Evolutionary conservation across 345 rosid genomes (phyloP), one percentile per base, ranked within the genome.

Genomic region (Aquilaria malaccensis): DNA sequence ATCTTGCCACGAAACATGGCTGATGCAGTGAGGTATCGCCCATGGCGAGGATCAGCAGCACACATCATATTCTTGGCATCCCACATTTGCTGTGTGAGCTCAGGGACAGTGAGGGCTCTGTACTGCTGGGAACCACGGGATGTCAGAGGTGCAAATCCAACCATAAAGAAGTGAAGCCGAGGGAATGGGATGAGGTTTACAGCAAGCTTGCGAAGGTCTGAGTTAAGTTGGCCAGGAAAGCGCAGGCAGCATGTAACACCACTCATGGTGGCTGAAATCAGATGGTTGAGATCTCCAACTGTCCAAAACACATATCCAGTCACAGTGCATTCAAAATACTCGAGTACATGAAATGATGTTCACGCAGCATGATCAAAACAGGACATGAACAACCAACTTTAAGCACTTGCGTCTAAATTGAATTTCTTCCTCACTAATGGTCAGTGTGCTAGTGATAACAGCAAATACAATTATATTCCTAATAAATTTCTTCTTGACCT

Each of bases 1-100:
- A 87, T 87, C 70, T 87, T 87, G 15, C 95, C 95, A 7, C 88
- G 95, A 80, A 87, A 87, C 83, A 86, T 70, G 14, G 92, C 92
- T 3, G 92, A 86, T 55, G 92, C 92, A 2, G 92, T 86, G 15
- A 83, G 77, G 76, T 83, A 86, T 33, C 89, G 64, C 1, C 92
- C 94, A 22, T 86, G 89, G 10, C 89, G 85, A 29, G 89, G 92
- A 70, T 83, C 89, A 32, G 89, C 89, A 1, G 89, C 87, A 33
- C 89, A 83, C 89, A 86, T 86, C 93, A 86, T 86, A 70, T 86
- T 86, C 80, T 86, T 86, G 65, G 89, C 71, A 62, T 87, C 95
- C 95, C 95, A 84, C 95, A 87, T 87, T 67, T 87, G 87, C 72
- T 82, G 89, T 70, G 89, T 81, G 63, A 88, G 96, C 70, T 85